Evolutionary conservation across 139 green algal species (phyloP).

Genomic region (Chlamydomonas schloesseri): DNA sequence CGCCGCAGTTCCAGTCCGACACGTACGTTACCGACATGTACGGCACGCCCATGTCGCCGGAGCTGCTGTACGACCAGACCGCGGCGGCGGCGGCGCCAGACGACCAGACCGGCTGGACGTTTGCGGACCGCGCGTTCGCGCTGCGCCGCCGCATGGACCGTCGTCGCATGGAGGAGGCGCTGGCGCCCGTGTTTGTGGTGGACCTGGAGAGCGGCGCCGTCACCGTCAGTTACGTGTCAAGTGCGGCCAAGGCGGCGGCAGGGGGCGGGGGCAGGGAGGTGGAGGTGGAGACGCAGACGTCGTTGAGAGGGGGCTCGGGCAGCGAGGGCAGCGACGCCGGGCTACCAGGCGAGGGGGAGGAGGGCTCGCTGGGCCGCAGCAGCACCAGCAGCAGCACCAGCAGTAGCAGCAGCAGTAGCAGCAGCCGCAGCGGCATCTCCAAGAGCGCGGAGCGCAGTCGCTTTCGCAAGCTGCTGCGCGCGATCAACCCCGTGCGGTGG

Average conservation of each 20-base stretch:
- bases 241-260: background rate
- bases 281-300: conserved; percentile 19
- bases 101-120: background rate
- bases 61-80: no score
- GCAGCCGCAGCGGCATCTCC: background rate
- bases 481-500: background rate
- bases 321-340: background rate
- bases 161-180: conserved; percentile 1
- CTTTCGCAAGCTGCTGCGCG: background rate
- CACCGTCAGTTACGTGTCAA: background rate
- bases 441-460: background rate
- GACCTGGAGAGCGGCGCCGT: conserved; percentile 6
- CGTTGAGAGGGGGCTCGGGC: background rate
- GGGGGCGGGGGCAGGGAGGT: background rate
- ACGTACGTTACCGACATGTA: no score
- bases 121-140: no score
- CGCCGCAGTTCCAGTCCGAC: no score
- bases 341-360: background rate
- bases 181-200: conserved; percentile 28
- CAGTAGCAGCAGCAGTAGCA: background rate
- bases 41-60: no score
- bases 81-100: background rate
- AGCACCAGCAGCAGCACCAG: background rate
- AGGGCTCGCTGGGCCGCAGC: background rate
- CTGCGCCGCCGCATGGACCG: background rate